These are phyloP conservation scores for Fusarium temperatum DNA, from an alignment of 2,329 filamentous ascomycete species.

Conservation along the genomic window DNA sequence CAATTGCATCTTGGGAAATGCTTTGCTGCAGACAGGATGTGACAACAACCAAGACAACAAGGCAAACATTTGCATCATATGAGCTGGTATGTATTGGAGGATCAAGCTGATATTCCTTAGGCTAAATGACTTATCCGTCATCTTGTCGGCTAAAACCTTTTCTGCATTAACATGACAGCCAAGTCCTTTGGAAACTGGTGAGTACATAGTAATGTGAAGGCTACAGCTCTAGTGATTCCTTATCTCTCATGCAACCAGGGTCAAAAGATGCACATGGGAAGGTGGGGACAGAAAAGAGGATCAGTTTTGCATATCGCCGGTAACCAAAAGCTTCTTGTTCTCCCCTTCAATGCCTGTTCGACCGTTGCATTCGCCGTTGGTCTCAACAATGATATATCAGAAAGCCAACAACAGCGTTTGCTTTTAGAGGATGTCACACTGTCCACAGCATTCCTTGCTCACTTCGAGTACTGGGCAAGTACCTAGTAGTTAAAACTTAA, in stretches of 20 bases:
- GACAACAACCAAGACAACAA: background rate
- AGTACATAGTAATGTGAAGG: background rate
- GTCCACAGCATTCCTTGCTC: background rate
- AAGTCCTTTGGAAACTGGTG: background rate
- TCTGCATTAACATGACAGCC: background rate
- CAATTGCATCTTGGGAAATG: background rate
- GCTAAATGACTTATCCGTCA: background rate
- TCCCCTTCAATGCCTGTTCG: background rate
- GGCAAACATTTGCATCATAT: background rate
- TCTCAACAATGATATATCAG: background rate
- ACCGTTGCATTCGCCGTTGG: background rate
- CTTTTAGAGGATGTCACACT: background rate
- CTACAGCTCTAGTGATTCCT: background rate
- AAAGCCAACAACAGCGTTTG: background rate
- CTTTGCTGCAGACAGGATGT: background rate
- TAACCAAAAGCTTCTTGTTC: background rate
- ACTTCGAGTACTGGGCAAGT: background rate
- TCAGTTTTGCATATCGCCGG: background rate
- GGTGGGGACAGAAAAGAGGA: background rate
- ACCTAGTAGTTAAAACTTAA: background rate
- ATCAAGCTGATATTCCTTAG: background rate
- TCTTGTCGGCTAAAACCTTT: background rate
- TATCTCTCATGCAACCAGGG: background rate
- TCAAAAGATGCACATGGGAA: background rate
- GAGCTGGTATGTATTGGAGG: background rate